Evolutionary conservation across 148 eudicot species (phyloP).

Genomic region (Talinum fruticosum): DNA sequence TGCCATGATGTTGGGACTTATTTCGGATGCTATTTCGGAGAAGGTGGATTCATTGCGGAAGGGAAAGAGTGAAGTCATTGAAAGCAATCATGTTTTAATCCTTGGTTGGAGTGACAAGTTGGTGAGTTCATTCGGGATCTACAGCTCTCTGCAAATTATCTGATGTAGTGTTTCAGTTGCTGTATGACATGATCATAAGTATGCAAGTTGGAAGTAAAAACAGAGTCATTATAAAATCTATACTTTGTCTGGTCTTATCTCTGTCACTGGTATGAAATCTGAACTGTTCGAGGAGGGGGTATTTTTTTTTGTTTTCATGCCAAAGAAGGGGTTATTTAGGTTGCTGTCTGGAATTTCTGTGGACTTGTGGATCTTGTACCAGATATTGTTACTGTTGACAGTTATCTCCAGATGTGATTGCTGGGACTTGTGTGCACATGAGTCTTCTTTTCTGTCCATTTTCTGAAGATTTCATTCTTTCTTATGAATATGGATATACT

Average conservation of each 20-base stretch:
- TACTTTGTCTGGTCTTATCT: no score
- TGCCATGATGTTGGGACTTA: slow-evolving; percentile 97
- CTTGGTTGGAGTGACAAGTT: slow-evolving; percentile 98
- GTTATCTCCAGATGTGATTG: neutral
- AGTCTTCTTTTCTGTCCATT: neutral
- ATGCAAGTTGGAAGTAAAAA: neutral
- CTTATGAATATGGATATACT: neutral
- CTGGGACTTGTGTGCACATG: neutral
- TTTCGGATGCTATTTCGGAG: slow-evolving; percentile 96
- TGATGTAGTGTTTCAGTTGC: neutral
- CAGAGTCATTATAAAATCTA: neutral
- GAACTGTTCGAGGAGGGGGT: neutral
- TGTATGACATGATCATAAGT: neutral
- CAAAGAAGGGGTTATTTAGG: neutral
- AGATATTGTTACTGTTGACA: neutral
- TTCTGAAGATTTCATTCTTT: neutral
- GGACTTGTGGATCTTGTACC: neutral
- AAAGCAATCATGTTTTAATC: slow-evolving; percentile 75
- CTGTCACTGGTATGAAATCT: neutral
- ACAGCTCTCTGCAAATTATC: slow-evolving; percentile 3
- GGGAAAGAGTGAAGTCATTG: slow-evolving; percentile 97
- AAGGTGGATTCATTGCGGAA: slow-evolving; percentile 91
- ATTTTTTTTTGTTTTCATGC: neutral
- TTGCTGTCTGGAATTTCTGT: neutral
- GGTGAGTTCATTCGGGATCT: slow-evolving; percentile 40